phyloP scores from a whole-genome alignment of 1,284 basidiomycete genomes.

The Marasmius oreades region DNA sequence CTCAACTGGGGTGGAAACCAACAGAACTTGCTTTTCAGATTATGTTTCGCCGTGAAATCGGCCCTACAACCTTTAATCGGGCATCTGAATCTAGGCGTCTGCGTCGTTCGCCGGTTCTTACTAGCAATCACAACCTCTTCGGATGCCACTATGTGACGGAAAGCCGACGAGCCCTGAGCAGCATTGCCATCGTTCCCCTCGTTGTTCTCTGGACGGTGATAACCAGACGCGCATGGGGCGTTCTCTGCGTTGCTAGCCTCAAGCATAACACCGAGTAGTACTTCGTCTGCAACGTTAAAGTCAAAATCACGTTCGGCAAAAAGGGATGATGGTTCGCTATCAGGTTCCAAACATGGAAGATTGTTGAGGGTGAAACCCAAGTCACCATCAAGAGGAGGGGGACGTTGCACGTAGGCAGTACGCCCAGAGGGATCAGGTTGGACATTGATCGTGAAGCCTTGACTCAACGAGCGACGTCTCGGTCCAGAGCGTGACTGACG shows the following conservation, averaged over 20 bases:
- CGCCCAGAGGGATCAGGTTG: no score
- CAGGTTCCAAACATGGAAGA: no score
- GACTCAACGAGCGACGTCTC: no score
- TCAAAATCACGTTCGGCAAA: no score
- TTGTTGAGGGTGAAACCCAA: no score
- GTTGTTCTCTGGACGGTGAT: neutral
- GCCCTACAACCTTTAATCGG: neutral
- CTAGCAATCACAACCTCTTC: constrained; percentile 5
- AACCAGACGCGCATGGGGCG: neutral
- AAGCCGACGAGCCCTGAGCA: neutral
- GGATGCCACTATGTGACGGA: constrained; percentile 2
- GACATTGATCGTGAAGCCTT: no score
- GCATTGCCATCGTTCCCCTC: neutral
- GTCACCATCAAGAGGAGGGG: no score
- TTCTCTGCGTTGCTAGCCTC: neutral
- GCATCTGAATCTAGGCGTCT: neutral
- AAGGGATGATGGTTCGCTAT: no score
- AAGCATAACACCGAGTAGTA: neutral
- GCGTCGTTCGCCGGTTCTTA: constrained; percentile 2
- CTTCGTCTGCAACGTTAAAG: no score
- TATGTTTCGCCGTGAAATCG: constrained; percentile 8
- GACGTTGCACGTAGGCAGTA: no score
- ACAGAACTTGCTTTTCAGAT: constrained; percentile 2
- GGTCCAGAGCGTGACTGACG: neutral
- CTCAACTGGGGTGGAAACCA: neutral